Conservation (phyloP, 495 filamentous ascomycete genomes). For the Daldinia caldariorum region DNA sequence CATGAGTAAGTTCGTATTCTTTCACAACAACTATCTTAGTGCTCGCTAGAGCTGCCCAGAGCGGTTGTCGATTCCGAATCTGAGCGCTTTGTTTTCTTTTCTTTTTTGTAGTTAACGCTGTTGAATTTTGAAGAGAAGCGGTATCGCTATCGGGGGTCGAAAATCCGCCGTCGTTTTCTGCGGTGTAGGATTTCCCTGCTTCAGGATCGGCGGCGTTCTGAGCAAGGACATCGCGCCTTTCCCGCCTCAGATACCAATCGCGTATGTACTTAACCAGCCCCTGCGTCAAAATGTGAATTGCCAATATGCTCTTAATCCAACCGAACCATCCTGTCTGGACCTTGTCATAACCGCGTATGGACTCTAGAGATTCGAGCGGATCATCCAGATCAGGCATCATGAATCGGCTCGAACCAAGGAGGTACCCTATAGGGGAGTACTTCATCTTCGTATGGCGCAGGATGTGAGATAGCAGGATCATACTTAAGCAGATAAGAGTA, state of each 20-base stretch:
- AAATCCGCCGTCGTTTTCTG: slow-evolving; percentile 54
- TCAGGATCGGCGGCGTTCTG: slow-evolving; percentile 59
- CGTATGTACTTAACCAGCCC: slow-evolving; percentile 71
- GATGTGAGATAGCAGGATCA: slow-evolving; percentile 79
- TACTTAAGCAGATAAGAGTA: slow-evolving; percentile 75
- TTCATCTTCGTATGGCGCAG: slow-evolving; percentile 63
- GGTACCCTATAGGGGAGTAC: slow-evolving; percentile 53
- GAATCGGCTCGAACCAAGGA: slow-evolving; percentile 56
- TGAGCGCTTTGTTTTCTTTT: slow-evolving; percentile 88
- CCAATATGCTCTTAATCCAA: slow-evolving; percentile 70
- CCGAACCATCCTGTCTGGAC: slow-evolving; percentile 58
- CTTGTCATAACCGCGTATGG: slow-evolving; percentile 55
- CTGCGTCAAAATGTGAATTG: slow-evolving; percentile 91
- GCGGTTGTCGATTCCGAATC: slow-evolving; percentile 87
- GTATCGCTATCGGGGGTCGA: slow-evolving; percentile 60
- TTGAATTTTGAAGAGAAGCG: slow-evolving; percentile 44
- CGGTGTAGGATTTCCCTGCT: slow-evolving; percentile 56
- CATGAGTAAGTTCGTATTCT: slow-evolving; percentile 88
- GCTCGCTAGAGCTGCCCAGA: slow-evolving; percentile 93
- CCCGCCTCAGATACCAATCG: slow-evolving; percentile 66
- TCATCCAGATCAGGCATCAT: slow-evolving; percentile 53
- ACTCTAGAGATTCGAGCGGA: slow-evolving; percentile 53
- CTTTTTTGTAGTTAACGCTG: slow-evolving; percentile 71
- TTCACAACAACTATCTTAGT: slow-evolving; percentile 94
- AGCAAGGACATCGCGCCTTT: slow-evolving; percentile 58